Percentiles rank a stretch among this genome's conserved stretches.
Conservation (phyloP, 2,329 filamentous ascomycete species). For the Fusarium coffeatum region DNA sequence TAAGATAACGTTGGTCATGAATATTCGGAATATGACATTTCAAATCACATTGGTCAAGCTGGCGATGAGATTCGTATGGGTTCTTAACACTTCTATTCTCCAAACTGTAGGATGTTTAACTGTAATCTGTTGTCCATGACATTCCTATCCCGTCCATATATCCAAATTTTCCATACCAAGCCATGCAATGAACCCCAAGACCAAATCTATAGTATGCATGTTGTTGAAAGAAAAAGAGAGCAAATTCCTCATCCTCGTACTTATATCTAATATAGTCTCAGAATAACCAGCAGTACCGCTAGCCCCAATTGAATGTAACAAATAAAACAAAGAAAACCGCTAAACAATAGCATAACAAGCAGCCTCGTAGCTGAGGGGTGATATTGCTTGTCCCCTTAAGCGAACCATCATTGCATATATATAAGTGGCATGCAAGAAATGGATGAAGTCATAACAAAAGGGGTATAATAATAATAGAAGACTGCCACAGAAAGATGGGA, state of each 20-base stretch:
- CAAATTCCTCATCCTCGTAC: conserved; percentile 14
- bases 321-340: conserved; percentile 1
- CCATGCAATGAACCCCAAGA: conserved; percentile 3
- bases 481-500: conserved; percentile 1
- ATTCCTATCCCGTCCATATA: conserved; percentile 2
- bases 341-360: conserved; percentile 1
- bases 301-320: conserved; percentile 1
- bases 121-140: not conserved
- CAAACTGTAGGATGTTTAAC: not conserved
- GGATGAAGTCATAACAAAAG: conserved; percentile 27
- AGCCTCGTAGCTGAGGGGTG: conserved; percentile 3
- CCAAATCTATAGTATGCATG: conserved; percentile 12
- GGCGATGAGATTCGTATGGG: not conserved
- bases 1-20: not conserved
- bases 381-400: conserved; percentile 7
- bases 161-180: not conserved
- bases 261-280: conserved; percentile 20
- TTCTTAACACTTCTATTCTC: not conserved
- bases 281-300: conserved; percentile 2
- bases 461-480: conserved; percentile 32
- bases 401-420: conserved; percentile 1
- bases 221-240: not conserved
- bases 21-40: not conserved
- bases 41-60: not conserved
- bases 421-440: conserved; percentile 1